Evolutionary conservation across 768 basidiomycete species (phyloP).

Genomic region (Floccularia luteovirens): DNA sequence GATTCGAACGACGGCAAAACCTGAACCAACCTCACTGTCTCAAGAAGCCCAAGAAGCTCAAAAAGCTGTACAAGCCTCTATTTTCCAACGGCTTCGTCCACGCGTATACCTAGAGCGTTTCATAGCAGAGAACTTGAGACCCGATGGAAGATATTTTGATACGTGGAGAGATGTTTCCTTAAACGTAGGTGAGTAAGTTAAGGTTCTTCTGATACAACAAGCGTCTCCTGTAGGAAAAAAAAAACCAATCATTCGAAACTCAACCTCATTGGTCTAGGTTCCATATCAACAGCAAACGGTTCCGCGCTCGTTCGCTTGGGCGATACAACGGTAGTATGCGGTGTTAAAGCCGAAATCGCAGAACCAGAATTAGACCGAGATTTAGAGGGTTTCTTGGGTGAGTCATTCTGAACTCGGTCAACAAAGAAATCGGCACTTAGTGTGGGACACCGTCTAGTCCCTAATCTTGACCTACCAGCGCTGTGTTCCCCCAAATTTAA

Average conservation of each 20-base stretch:
- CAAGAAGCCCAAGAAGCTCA: conserved; percentile 19
- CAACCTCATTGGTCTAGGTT: conserved; percentile 41
- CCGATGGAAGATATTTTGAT: conserved; percentile 70
- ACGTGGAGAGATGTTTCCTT: conserved; percentile 72
- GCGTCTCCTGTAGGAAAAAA: background rate
- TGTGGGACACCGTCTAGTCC: conserved; percentile 48
- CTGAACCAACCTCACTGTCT: too few relatives aligned
- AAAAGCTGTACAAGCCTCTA: conserved; percentile 38
- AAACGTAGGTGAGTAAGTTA: conserved; percentile 60
- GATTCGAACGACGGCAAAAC: too few relatives aligned
- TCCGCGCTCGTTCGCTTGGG: conserved; percentile 89
- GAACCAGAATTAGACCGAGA: conserved; percentile 80
- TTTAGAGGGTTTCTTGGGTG: conserved; percentile 78
- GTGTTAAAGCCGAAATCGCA: conserved; percentile 92
- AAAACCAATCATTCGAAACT: background rate
- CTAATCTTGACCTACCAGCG: conserved; percentile 91
- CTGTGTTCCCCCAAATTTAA: conserved; percentile 92
- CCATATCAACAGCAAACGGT: conserved; percentile 90
- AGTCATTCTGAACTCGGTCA: conserved; percentile 11
- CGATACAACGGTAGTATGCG: conserved; percentile 92
- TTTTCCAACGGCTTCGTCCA: conserved; percentile 88
- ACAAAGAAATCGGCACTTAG: background rate
- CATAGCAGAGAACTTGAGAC: conserved; percentile 66
- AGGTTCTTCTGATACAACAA: background rate
- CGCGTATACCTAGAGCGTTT: conserved; percentile 84